These are phyloP conservation scores for Wickerhamomyces tratensis DNA, from an alignment of 805 yeast genomes.

Conservation along the genomic window DNA sequence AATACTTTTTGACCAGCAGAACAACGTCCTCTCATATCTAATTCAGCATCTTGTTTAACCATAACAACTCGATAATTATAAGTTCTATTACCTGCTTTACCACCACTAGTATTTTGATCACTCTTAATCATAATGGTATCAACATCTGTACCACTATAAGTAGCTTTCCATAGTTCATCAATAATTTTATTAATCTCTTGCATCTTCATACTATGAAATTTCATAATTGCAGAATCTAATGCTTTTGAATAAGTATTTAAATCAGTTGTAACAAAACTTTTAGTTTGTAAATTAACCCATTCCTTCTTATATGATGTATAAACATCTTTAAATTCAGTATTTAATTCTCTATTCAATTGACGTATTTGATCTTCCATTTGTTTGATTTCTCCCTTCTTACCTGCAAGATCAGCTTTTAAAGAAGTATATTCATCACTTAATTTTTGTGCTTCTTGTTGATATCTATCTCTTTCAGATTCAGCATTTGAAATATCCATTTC, in stretches of 20 bases:
- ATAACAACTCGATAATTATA: conserved; percentile 92
- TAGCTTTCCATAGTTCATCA: conserved; percentile 88
- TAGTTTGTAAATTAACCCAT: conserved; percentile 69
- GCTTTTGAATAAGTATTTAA: conserved; percentile 75
- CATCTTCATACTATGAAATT: conserved; percentile 86
- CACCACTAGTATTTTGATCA: conserved; percentile 40
- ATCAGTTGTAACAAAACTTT: conserved; percentile 69
- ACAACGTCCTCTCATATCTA: conserved; percentile 97
- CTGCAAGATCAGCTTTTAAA: conserved; percentile 58
- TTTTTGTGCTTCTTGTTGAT: conserved; percentile 45
- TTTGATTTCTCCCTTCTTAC: conserved; percentile 75
- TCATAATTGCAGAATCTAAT: conserved; percentile 88
- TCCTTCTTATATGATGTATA: conserved; percentile 56
- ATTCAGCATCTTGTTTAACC: conserved; percentile 84
- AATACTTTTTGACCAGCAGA: conserved; percentile 96
- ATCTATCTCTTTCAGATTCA: conserved; percentile 46
- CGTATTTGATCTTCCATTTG: conserved; percentile 70
- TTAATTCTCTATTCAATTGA: conserved; percentile 46
- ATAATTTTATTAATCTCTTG: conserved; percentile 79
- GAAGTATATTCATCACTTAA: conserved; percentile 40
- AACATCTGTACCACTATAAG: conserved; percentile 92
- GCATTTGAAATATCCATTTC: conserved; percentile 49
- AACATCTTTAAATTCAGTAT: conserved; percentile 62
- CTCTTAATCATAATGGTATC: conserved; percentile 82
- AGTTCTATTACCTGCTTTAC: conserved; percentile 40